Conservation (phyloP, 129 eudicot genomes). For the Saussurea involucrata region DNA sequence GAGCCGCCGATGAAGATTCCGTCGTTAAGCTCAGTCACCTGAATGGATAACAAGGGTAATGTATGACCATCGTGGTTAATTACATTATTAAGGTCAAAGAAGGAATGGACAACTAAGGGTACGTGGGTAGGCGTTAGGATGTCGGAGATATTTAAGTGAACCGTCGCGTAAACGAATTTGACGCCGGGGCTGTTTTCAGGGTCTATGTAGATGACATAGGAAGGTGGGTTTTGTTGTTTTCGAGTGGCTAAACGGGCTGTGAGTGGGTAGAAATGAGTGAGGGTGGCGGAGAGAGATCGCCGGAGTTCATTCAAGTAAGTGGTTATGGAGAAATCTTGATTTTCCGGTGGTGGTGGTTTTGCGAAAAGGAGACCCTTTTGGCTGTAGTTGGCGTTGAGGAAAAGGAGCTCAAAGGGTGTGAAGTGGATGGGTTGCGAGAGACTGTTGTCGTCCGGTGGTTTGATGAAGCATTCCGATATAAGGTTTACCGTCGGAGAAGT, state of each 20-base stretch:
- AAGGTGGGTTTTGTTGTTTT: constrained; percentile 29
- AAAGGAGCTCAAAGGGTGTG: constrained; percentile 39
- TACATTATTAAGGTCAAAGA: constrained; percentile 39
- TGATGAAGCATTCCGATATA: constrained; percentile 29
- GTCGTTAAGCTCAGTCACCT: constrained; percentile 36
- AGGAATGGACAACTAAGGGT: constrained; percentile 29
- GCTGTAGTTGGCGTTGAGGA: constrained; percentile 31
- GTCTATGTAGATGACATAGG: constrained; percentile 30
- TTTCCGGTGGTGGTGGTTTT: constrained; percentile 18
- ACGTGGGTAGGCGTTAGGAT: constrained; percentile 29
- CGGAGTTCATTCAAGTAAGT: constrained; percentile 30
- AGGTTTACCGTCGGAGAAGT: too few species aligned
- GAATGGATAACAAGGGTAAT: constrained; percentile 23
- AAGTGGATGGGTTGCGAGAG: constrained; percentile 30
- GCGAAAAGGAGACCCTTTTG: constrained; percentile 51
- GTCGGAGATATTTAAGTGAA: constrained; percentile 23
- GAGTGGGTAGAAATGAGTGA: constrained; percentile 40
- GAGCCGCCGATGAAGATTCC: constrained; percentile 40
- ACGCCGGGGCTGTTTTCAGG: constrained; percentile 35
- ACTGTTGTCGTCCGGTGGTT: constrained; percentile 7
- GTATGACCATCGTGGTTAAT: constrained; percentile 52
- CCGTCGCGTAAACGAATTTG: constrained; percentile 34
- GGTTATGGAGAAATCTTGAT: constrained; percentile 13
- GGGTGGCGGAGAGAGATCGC: constrained; percentile 41
- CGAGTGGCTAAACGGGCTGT: constrained; percentile 40